Evolutionary conservation across 257 asterid species (phyloP).

Genomic region (Solanum virginianum): DNA sequence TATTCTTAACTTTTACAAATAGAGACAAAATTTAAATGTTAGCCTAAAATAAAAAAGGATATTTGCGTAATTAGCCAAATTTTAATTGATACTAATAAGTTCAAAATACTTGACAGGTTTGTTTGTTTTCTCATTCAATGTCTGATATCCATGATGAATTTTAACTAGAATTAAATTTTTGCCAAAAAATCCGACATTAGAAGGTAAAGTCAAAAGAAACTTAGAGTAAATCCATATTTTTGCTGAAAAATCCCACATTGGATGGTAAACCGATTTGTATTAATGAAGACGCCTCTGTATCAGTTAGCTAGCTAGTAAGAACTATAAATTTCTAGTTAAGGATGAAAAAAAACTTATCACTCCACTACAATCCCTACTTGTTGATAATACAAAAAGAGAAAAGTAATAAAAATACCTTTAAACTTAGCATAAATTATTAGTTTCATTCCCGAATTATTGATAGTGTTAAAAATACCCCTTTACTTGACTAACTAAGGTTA

Average conservation of each 20-base stretch:
- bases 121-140: not conserved
- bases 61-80: not conserved
- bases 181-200: no score
- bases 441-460: no score
- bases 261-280: no score
- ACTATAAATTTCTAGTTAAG: not conserved
- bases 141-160: not conserved
- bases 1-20: not conserved
- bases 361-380: not conserved
- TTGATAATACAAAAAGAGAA: no score
- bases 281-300: not conserved
- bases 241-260: no score
- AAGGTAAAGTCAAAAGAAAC: no score
- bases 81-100: not conserved
- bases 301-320: not conserved
- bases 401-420: no score
- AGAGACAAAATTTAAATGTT: not conserved
- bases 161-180: fast-evolving
- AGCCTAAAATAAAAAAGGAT: not conserved
- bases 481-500: no score
- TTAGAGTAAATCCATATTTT: not conserved
- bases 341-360: not conserved
- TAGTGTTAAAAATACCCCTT: no score
- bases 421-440: no score
- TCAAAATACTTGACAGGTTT: not conserved